These are phyloP conservation scores for Alternaria brassicicola DNA, from an alignment of 2,329 filamentous ascomycete species.

Conservation along the genomic window DNA sequence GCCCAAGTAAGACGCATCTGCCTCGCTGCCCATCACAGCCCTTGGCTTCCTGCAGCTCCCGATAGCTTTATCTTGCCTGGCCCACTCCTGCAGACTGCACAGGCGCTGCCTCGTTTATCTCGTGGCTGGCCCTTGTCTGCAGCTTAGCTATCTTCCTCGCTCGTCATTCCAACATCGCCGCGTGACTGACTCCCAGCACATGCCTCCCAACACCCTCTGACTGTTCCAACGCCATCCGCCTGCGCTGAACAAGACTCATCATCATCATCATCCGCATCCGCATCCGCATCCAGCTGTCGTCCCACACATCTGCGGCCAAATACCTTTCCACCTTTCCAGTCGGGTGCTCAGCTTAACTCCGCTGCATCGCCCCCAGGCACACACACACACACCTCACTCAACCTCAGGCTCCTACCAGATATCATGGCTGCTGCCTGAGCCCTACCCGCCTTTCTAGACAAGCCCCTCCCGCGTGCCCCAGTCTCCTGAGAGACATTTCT, in stretches of 20 bases:
- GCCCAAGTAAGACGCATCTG: slow-evolving; percentile 20
- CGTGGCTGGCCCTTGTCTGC: slow-evolving; percentile 21
- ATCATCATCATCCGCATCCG: too few relatives aligned
- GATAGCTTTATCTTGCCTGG: slow-evolving; percentile 13
- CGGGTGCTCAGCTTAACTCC: slow-evolving; percentile 42
- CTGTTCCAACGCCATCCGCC: slow-evolving; percentile 20
- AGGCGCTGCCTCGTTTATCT: slow-evolving; percentile 19
- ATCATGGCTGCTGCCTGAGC: slow-evolving; percentile 49
- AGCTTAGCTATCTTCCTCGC: slow-evolving; percentile 24
- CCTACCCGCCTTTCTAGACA: slow-evolving; percentile 10
- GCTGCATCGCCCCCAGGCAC: slow-evolving; percentile 22
- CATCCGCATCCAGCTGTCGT: background rate
- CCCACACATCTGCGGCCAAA: slow-evolving; percentile 5
- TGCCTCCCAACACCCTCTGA: slow-evolving; percentile 32
- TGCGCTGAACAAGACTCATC: background rate
- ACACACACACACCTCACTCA: slow-evolving; percentile 12
- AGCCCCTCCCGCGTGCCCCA: slow-evolving; percentile 34
- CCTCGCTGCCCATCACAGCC: slow-evolving; percentile 15
- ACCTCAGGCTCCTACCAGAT: slow-evolving; percentile 25
- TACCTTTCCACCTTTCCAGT: slow-evolving; percentile 14
- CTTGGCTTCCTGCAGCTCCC: slow-evolving; percentile 22
- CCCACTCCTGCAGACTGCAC: slow-evolving; percentile 4
- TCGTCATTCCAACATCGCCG: slow-evolving; percentile 45
- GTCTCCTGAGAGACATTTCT: slow-evolving; percentile 38
- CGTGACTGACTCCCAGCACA: slow-evolving; percentile 36